Base-by-base conservation (phyloP, 2,329 filamentous ascomycete genomes). In the Geoglossum cookeanum region DNA sequence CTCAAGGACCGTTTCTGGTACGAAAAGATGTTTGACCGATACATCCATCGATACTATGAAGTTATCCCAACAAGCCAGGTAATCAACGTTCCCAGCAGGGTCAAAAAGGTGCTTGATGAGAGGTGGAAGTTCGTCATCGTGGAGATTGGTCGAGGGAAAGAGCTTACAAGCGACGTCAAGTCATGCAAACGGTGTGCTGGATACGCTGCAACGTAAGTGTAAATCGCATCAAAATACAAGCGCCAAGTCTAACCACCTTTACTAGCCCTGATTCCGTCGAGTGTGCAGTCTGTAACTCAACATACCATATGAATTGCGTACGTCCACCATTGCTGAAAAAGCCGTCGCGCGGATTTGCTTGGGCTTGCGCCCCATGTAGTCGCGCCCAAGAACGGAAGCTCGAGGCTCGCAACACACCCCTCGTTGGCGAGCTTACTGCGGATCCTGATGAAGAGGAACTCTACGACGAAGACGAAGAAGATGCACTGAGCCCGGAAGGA, bases 231-330 rank as follows among this genome's bases (percentile, higher is more conserved):
- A 30, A 30, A 17, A 8, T 51, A 30, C 27, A 22, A 39, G 29
- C 32, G 27, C 33, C n/a, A 27, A 56, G 63, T 22, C 65, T 22
- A 22, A 48, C 13, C 32, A 33, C 61, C 11, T 15, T 33, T 22
- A 53, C 58, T 66, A 94, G 87, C 65, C 85, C 87, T 68, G 88
- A 97, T 72, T 97, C 92, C 44, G 92, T 97, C 29, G 91, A 97
- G 69, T 98, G 92, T 69, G 92, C 91, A 49, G 89, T 96, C 57
- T 98, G 92, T 70, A 80, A 84, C 67, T 84, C 89, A 68, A 97
- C 91, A 13, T 98, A 96, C 71, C 92, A 98, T 73, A 97, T 98
- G 91, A 87, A 90, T 65, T 98, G 92, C 69, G 92, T 98, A 58
- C 84, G 85, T 60, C 92, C 92, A 45, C 88, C 90, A 42, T 71